These are phyloP conservation scores for Phytopythium vexans DNA, from an alignment of 352 stramenopile genomes.

Conservation along the genomic window DNA sequence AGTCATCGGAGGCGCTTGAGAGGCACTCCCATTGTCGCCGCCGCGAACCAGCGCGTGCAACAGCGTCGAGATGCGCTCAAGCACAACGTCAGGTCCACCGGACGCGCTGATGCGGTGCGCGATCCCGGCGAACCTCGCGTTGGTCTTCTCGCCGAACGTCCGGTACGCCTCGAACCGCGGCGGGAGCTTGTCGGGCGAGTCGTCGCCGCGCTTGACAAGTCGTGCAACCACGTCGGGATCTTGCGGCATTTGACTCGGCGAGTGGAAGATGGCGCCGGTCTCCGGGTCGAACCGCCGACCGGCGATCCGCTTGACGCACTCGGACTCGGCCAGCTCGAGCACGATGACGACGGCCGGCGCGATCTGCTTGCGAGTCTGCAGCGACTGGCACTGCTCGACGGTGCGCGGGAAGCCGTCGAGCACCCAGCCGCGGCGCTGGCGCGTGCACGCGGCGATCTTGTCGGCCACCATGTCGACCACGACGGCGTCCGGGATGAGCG, in stretches of 20 bases:
- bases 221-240: conserved; percentile 41
- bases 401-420: conserved; percentile 78
- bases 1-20: neutral
- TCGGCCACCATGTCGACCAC: conserved; percentile 77
- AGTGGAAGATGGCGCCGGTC: conserved; percentile 65
- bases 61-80: conserved; percentile 38
- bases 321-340: conserved; percentile 43
- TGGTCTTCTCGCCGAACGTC: conserved; percentile 53
- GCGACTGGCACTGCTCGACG: conserved; percentile 38
- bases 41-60: conserved; percentile 28
- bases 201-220: conserved; percentile 57
- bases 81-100: conserved; percentile 22
- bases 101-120: conserved; percentile 45
- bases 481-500: conserved; percentile 65
- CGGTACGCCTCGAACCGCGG: conserved; percentile 67
- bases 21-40: conserved; percentile 6
- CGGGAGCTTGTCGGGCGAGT: conserved; percentile 46
- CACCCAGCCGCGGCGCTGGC: conserved; percentile 43
- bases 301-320: conserved; percentile 46
- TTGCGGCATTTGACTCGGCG: conserved; percentile 29
- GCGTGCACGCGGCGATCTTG: conserved; percentile 39
- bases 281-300: conserved; percentile 58
- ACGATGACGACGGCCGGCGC: conserved; percentile 50
- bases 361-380: conserved; percentile 43
- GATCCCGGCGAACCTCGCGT: conserved; percentile 33